phyloP scores from a whole-genome alignment of 768 basidiomycete species.

The Dendrothele bispora region DNA sequence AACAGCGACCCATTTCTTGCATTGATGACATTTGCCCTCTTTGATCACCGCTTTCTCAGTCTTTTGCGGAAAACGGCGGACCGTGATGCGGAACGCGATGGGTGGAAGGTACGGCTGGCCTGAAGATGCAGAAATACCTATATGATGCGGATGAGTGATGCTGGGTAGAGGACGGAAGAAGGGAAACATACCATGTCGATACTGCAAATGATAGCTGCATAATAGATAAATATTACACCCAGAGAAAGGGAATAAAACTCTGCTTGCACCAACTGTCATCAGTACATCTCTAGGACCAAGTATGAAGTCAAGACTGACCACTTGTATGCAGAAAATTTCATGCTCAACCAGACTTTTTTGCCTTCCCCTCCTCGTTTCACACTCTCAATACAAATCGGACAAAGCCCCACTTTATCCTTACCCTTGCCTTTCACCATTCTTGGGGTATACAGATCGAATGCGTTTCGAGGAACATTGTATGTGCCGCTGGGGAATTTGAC shows the following conservation, averaged over 20 bases:
- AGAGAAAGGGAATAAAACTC: conserved; percentile 7
- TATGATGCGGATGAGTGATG: conserved; percentile 6
- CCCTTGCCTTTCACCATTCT: conserved; percentile 74
- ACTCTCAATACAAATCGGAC: conserved; percentile 73
- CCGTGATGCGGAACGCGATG: conserved; percentile 50
- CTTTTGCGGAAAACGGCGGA: conserved; percentile 50
- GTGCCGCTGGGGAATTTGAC: conserved; percentile 21
- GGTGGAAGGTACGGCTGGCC: conserved; percentile 81
- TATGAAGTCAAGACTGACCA: conserved; percentile 42
- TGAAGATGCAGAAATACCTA: conserved; percentile 71
- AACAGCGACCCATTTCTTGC: conserved; percentile 67
- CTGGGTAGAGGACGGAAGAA: background rate
- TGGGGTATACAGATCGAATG: conserved; percentile 75
- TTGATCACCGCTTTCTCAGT: conserved; percentile 58
- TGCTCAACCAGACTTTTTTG: conserved; percentile 68
- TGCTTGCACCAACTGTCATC: background rate
- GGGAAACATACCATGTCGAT: conserved; percentile 59
- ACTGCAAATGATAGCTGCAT: conserved; percentile 79
- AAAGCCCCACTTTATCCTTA: conserved; percentile 68
- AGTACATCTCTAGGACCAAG: background rate
- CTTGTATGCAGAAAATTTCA: conserved; percentile 85
- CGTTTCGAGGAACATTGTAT: conserved; percentile 59
- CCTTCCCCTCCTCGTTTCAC: conserved; percentile 61
- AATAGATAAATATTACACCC: background rate
- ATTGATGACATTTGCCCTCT: conserved; percentile 80